Percentiles rank a stretch among this genome's conserved stretches.
These are phyloP conservation scores for Truncatella angustata DNA, from an alignment of 2,329 filamentous ascomycete genomes.

Conservation along the genomic window DNA sequence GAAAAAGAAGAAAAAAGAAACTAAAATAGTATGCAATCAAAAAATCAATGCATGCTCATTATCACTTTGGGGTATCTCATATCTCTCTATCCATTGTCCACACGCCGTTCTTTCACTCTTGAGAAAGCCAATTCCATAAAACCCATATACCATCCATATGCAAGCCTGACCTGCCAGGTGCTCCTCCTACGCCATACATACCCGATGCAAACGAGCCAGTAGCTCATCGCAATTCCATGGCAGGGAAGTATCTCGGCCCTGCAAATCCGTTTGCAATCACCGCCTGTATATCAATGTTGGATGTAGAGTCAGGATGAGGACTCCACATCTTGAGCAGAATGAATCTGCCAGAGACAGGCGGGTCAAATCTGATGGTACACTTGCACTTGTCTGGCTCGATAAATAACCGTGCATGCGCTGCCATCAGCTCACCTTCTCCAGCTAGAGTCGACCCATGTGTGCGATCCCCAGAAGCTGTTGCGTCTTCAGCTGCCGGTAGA, in stretches of 20 bases:
- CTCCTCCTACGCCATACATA: too few relatives aligned
- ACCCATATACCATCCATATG: too few relatives aligned
- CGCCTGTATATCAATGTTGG: conserved; percentile 87
- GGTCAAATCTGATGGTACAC: conserved; percentile 83
- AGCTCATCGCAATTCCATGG: conserved; percentile 59
- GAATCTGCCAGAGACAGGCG: conserved; percentile 76
- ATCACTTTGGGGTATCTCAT: too few relatives aligned
- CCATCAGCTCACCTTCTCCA: conserved; percentile 60
- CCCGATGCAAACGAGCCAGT: too few relatives aligned
- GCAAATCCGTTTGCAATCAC: conserved; percentile 82
- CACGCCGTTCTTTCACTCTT: too few relatives aligned
- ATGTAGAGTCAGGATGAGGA: conserved; percentile 59
- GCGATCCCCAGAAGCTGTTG: conserved; percentile 49
- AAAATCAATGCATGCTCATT: too few relatives aligned
- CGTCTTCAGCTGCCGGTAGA: conserved; percentile 33
- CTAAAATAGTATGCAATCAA: too few relatives aligned
- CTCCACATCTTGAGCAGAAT: conserved; percentile 91
- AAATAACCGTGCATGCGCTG: conserved; percentile 77
- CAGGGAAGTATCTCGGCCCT: conserved; percentile 80
- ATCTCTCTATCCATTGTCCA: too few relatives aligned
- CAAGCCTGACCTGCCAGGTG: too few relatives aligned
- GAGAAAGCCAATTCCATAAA: too few relatives aligned
- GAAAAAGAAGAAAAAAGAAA: too few relatives aligned
- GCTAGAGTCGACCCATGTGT: conserved; percentile 57
- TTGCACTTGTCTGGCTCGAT: conserved; percentile 81